Base-by-base conservation (phyloP, 106 monocot genomes). In the Narthecium ossifragum region DNA sequence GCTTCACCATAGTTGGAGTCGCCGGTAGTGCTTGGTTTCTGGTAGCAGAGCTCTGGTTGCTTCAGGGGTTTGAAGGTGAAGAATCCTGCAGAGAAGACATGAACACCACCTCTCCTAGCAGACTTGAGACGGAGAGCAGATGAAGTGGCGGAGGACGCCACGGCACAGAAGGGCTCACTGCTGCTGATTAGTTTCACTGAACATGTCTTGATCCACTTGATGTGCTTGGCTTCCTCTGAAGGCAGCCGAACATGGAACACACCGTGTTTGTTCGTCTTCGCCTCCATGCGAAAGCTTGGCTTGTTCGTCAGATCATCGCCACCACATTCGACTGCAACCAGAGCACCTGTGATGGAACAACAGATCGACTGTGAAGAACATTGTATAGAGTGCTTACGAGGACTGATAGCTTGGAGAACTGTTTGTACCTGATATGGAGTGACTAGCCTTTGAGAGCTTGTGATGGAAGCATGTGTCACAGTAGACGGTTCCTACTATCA, bases 401-500 rank as follows among this genome's bases (percentile, higher is more conserved):
- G 0, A 1, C 10, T 4, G 18, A 43, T 43, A 17, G 43, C 14
- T 43, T 17, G 20, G 11, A 53, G 20, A 25, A 2, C 1, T 8
- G 14, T 43, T 17, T 18, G 18, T 43, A 28, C 46, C 46, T 26
- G 29, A 25, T 25, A 46, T 29, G 29, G 31, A 36, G 26, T 14
- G 48, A 23, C 58, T 58, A n/a, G 38, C 52, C 37, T 68, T 76
- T 12, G 77, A 62, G 61, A 61, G 40, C 20, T 68, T 31, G 31
- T 61, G 63, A 17, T 53, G 73, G 55, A 77, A 84, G 62, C 89
- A 84, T 13, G 85, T 75, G 41, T 78, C 70, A 31, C 90, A 85
- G 68, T 69, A 73, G 17, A 85, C 82, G 7, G 67, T 76, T 39
- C 85, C 85, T 15, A 70, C 74, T 73, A 80, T 69, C 56, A 79